Evolutionary conservation across 2,329 filamentous ascomycete species (phyloP), one percentile per base, ranked within the genome.

Genomic region (Ceratocystis albifundus): DNA sequence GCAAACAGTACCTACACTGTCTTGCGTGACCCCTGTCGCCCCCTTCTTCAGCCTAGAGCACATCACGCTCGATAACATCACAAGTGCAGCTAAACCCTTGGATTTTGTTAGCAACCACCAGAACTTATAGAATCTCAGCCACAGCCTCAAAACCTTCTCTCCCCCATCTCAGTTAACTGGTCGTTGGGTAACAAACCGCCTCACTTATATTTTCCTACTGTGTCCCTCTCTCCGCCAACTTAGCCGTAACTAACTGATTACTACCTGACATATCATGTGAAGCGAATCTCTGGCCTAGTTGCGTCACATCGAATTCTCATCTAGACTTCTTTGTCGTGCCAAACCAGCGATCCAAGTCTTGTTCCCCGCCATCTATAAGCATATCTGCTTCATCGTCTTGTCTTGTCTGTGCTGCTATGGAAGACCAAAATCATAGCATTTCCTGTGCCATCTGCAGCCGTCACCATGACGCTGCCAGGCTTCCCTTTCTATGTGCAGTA

Each of bases 401-500:
- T 17, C 55, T 25, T 7, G 10, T n/a, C 53, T n/a, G 22, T 17
- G 7, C 48, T 22, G n/a, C 12, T 25, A 63, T 63, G 45, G 45
- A 7, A 12, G 30, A 10, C 15, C 28, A 17, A 3, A 25, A 20
- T n/a, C 55, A 30, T 7, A 44, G 44, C 28, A 28, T 63, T 22
- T 17, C 46, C 72, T 90, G 88, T 77, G 81, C 85, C 73, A 82
- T 88, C 74, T 90, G 88, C 74, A 77, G 78, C 74, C 78, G 82
- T 72, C 74, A 77, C 72, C 78, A 83, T 74, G 79, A 82, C 69
- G 71, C 79, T n/a, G 76, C 79, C 70, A 81, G 78, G 72, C 75
- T 85, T 65, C 84, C 84, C 12, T 88, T 89, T 71, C 78, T 88
- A 71, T 91, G 88, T 73, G 78, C 82, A 30, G 82, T 87, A 61